These are phyloP conservation scores for Moelleriella libera DNA, from an alignment of 2,329 filamentous ascomycete genomes.

Conservation along the genomic window DNA sequence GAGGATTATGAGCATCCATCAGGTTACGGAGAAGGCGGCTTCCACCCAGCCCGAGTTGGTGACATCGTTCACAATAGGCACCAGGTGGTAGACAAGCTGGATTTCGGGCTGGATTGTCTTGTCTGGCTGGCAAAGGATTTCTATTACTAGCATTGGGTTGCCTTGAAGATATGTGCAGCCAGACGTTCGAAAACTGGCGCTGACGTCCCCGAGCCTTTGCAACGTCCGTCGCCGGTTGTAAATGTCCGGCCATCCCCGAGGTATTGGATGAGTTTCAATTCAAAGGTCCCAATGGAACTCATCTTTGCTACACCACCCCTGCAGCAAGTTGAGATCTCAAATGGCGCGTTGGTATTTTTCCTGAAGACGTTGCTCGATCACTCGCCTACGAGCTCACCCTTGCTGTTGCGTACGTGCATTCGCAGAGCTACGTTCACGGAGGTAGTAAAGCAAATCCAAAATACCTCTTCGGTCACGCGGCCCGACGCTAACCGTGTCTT, in stretches of 20 bases:
- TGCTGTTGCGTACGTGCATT: constrained; percentile 15
- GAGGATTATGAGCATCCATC: too few species aligned
- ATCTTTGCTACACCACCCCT: constrained; percentile 11
- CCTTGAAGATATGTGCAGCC: neutral
- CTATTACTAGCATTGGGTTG: neutral
- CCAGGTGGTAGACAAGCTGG: neutral
- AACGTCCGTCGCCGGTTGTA: neutral
- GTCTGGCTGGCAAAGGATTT: neutral
- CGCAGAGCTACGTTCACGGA: constrained; percentile 16
- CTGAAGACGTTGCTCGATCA: constrained; percentile 12
- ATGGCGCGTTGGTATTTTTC: constrained; percentile 4
- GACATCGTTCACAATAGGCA: neutral
- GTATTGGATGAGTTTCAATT: constrained; percentile 11
- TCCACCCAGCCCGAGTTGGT: neutral
- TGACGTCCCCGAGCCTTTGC: neutral
- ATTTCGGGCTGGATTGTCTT: neutral
- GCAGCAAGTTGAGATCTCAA: constrained; percentile 11
- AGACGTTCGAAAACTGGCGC: neutral
- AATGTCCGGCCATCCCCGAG: constrained; percentile 1
- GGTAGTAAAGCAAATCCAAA: constrained; percentile 3
- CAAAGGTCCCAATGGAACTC: constrained; percentile 14
- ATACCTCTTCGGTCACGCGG: too few species aligned
- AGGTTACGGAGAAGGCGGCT: neutral
- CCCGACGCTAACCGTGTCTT: neutral
- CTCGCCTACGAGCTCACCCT: constrained; percentile 13